These are phyloP conservation scores for Lachnellula subtilissima DNA, from an alignment of 2,329 filamentous ascomycete species.

Conservation along the genomic window DNA sequence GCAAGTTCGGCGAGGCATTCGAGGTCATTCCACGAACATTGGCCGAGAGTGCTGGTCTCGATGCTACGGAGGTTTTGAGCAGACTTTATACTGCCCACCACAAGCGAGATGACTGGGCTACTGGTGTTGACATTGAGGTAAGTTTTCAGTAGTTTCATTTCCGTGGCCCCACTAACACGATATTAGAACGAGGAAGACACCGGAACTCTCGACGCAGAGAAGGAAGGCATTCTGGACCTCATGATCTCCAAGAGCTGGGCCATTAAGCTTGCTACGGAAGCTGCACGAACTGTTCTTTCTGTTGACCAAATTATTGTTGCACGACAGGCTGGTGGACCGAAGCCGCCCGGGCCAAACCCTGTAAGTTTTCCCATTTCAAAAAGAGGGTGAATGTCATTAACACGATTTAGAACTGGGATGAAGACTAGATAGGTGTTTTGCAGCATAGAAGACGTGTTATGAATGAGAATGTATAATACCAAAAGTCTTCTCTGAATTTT, in stretches of 20 bases:
- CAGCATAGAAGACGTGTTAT: constrained; percentile 19
- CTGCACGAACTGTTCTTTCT: constrained; percentile 86
- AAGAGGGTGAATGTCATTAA: constrained; percentile 10
- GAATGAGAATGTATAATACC: constrained; percentile 28
- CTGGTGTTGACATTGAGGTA: constrained; percentile 90
- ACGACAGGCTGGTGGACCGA: constrained; percentile 92
- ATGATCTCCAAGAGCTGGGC: constrained; percentile 93
- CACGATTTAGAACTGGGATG: constrained; percentile 32
- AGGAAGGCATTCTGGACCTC: constrained; percentile 87
- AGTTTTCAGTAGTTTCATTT: constrained; percentile 16
- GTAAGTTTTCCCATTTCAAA: constrained; percentile 23
- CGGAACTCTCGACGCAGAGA: constrained; percentile 78
- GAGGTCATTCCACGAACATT: constrained; percentile 93
- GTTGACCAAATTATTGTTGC: constrained; percentile 99
- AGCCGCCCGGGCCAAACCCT: constrained; percentile 91
- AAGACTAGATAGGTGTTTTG: constrained; percentile 32
- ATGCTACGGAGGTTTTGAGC: constrained; percentile 94
- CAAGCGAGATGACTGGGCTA: constrained; percentile 79
- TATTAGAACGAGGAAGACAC: constrained; percentile 66
- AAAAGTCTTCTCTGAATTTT: constrained; percentile 6
- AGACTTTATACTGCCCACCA: constrained; percentile 90
- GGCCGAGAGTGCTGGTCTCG: constrained; percentile 89
- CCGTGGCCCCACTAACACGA: constrained; percentile 11
- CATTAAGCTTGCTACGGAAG: constrained; percentile 93
- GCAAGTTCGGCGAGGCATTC: constrained; percentile 95